Evolutionary conservation across 139 green algal genomes (phyloP).

Genomic region (Chlorella sorokiniana): DNA sequence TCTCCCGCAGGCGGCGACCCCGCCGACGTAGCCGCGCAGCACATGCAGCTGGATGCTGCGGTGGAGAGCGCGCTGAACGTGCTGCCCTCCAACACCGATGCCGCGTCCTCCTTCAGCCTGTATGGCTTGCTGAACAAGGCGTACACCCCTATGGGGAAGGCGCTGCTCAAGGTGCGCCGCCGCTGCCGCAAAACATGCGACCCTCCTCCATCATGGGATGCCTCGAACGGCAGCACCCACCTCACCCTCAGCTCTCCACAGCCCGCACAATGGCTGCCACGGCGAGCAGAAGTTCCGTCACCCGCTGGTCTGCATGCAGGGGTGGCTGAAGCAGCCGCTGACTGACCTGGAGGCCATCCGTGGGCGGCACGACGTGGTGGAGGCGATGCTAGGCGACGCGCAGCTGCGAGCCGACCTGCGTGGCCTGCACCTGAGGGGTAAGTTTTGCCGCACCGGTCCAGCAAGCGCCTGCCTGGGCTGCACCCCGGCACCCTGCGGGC

Average conservation of each 20-base stretch:
- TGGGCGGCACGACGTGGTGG: conserved; percentile 82
- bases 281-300: not conserved
- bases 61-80: conserved; percentile 90
- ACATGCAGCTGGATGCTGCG: conserved; percentile 37
- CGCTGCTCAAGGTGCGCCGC: conserved; percentile 81
- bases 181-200: too few species aligned
- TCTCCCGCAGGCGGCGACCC: not conserved
- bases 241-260: too few species aligned
- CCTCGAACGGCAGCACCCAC: too few species aligned
- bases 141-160: conserved; percentile 93
- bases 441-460: too few species aligned
- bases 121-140: conserved; percentile 88
- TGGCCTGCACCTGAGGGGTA: conserved; percentile 70
- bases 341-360: conserved; percentile 73
- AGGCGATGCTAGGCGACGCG: conserved; percentile 75
- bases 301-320: conserved; percentile 40
- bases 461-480: too few species aligned
- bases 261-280: not conserved
- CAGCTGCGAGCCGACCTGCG: conserved; percentile 76
- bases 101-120: conserved; percentile 77
- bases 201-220: too few species aligned
- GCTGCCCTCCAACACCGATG: conserved; percentile 70
- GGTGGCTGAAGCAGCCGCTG: conserved; percentile 97
- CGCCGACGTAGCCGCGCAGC: not conserved
- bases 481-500: too few species aligned